Evolutionary conservation across 768 basidiomycete species (phyloP).

Genomic region (Baorangia bicolor): DNA sequence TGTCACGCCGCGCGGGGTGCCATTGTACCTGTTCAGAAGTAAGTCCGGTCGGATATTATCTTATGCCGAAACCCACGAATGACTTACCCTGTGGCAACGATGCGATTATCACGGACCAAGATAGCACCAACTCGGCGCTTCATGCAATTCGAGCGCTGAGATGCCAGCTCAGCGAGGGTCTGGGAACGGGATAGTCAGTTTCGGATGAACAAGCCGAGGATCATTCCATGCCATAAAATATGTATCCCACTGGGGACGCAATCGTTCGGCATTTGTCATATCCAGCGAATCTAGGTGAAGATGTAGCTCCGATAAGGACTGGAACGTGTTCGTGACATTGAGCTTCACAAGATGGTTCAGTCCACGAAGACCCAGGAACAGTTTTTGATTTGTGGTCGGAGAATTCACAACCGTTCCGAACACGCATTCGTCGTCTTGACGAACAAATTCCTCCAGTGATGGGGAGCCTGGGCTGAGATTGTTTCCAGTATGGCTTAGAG

Average conservation of each 20-base stretch:
- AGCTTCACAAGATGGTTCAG: constrained; percentile 53
- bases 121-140: constrained; percentile 95
- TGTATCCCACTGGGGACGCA: constrained; percentile 90
- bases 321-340: constrained; percentile 64
- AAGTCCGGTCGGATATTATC: neutral
- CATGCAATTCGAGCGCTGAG: constrained; percentile 93
- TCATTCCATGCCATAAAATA: constrained; percentile 84
- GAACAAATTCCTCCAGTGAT: constrained; percentile 73
- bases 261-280: constrained; percentile 66
- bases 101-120: constrained; percentile 79
- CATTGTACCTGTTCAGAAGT: constrained; percentile 87
- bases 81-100: constrained; percentile 74
- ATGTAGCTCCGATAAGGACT: constrained; percentile 51
- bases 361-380: constrained; percentile 17
- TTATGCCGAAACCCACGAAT: neutral
- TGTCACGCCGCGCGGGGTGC: constrained; percentile 83
- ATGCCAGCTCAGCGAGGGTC: constrained; percentile 89
- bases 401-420: constrained; percentile 46
- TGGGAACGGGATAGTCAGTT: constrained; percentile 30
- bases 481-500: constrained; percentile 8
- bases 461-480: constrained; percentile 16
- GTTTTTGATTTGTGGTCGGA: constrained; percentile 21
- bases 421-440: constrained; percentile 63
- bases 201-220: neutral
- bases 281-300: constrained; percentile 66